These are phyloP conservation scores for Anethum foeniculum DNA, from an alignment of 140 eudicot species.

Conservation along the genomic window DNA sequence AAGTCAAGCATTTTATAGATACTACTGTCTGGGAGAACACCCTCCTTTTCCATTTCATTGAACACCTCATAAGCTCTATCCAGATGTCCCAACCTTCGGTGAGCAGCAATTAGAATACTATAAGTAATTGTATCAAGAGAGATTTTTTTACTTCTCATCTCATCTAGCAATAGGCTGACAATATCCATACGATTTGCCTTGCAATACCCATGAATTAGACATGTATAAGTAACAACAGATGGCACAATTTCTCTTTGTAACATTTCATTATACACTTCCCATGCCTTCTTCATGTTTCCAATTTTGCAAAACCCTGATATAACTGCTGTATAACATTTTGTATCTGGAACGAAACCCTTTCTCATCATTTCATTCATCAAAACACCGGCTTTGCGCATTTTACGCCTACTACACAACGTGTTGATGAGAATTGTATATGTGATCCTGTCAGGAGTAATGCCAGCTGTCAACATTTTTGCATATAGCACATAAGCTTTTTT, in stretches of 20 bases:
- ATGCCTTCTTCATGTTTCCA: conserved; percentile 29
- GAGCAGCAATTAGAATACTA: conserved; percentile 24
- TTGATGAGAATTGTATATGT: conserved; percentile 32
- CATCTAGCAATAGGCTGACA: conserved; percentile 16
- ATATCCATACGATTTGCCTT: conserved; percentile 20
- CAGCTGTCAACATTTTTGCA: conserved; percentile 27
- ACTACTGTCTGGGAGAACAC: conserved; percentile 14
- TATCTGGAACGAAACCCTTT: conserved; percentile 25
- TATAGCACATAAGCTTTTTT: conserved; percentile 26
- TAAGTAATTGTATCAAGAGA: conserved; percentile 21
- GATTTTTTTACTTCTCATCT: conserved; percentile 22
- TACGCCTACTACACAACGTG: conserved; percentile 9
- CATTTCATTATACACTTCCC: conserved; percentile 28
- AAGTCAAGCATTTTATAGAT: conserved; percentile 12
- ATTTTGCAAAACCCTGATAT: conserved; percentile 33
- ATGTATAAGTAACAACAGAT: conserved; percentile 35
- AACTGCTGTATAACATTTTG: conserved; percentile 22
- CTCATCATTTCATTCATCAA: conserved; percentile 27
- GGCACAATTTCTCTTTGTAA: conserved; percentile 19
- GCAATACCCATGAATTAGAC: conserved; percentile 36
- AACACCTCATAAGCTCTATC: conserved; percentile 28
- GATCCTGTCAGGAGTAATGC: conserved; percentile 23
- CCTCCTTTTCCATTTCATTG: conserved; percentile 16
- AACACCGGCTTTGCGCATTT: conserved; percentile 23
- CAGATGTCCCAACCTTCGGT: conserved; percentile 12